Base-by-base conservation (phyloP, 1,284 basidiomycete species). In the Thelephora terrestris region DNA sequence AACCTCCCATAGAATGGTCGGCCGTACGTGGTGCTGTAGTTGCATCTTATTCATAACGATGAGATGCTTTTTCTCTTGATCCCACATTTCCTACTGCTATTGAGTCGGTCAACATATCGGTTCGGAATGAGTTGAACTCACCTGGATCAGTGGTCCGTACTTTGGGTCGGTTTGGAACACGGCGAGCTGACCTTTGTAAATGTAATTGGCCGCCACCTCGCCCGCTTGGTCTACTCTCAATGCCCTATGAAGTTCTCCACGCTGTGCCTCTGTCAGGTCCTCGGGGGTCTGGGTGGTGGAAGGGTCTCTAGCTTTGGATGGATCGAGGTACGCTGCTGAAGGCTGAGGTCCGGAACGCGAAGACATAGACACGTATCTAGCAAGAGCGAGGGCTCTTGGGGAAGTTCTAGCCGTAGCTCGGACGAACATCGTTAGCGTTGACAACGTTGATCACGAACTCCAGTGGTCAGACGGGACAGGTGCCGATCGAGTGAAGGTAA, bases 31-130 rank as follows among this genome's bases (percentile, higher is more conserved):
- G 62, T 97, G 91, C 62, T 98, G 92, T 2, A 76, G 61, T 53
- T 90, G 83, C 25, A 98, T 67, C 55, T 81, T 84, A 57, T 92
- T 78, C 79, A 95, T 90, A 25, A 93, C 89, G 0, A 71, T 63
- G 12, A 97, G 71, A 65, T 98, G 94, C 65, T 91, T 91, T 68
- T 89, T 90, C 68, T 98, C 94, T 61, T 91, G 92, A 44, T 91
- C 81, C 92, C 92, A 97, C 94, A 98, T 98, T 53, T 88, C 83
- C 88, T 95, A 52, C 6, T 27, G 10, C 35, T 32, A n/a, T 12
- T 24, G 18, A 43, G 18, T 18, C 24, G 29, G 12, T 21, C 18
- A 32, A 34, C 34, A 20, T 37, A 45, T 48, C 44, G 37, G 35
- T 9, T 35, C n/a, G 35, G 21, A 32, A 45, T 12, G 25, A 45